phyloP scores from a whole-genome alignment of 1,139 yeast species.

The Yamadazyma diddensiae region DNA sequence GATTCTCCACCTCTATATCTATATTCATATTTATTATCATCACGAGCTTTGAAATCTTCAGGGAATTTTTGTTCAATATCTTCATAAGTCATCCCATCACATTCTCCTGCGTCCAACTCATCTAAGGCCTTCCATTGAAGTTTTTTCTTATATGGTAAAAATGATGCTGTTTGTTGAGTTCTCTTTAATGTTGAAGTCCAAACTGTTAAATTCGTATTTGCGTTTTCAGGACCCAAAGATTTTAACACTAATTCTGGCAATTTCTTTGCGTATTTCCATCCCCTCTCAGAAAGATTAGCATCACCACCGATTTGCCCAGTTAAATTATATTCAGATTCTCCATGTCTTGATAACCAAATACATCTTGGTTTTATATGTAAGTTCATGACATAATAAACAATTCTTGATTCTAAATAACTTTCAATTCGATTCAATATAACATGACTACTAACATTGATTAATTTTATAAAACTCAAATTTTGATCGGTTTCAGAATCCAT shows the following conservation, averaged over 20 bases:
- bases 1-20: conserved; percentile 97
- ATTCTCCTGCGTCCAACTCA: conserved; percentile 96
- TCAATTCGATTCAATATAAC: conserved; percentile 85
- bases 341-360: conserved; percentile 93
- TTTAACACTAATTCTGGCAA: conserved; percentile 75
- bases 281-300: conserved; percentile 81
- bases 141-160: conserved; percentile 72
- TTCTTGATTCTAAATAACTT: conserved; percentile 85
- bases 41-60: conserved; percentile 93
- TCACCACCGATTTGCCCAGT: conserved; percentile 98
- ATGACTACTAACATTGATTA: conserved; percentile 84
- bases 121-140: conserved; percentile 96
- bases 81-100: conserved; percentile 91
- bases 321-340: conserved; percentile 87
- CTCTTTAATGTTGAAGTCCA: conserved; percentile 95
- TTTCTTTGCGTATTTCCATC: conserved; percentile 78
- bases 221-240: conserved; percentile 67
- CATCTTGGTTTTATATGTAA: conserved; percentile 88
- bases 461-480: conserved; percentile 76
- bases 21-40: conserved; percentile 92
- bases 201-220: conserved; percentile 69
- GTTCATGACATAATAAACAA: conserved; percentile 94
- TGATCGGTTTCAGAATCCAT: conserved; percentile 55
- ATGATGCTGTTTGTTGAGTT: conserved; percentile 90
- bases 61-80: conserved; percentile 82